Evolutionary conservation across 2,329 filamentous ascomycete genomes (phyloP), one percentile per base, ranked within the genome.

Genomic region (Colletotrichum abscissum): DNA sequence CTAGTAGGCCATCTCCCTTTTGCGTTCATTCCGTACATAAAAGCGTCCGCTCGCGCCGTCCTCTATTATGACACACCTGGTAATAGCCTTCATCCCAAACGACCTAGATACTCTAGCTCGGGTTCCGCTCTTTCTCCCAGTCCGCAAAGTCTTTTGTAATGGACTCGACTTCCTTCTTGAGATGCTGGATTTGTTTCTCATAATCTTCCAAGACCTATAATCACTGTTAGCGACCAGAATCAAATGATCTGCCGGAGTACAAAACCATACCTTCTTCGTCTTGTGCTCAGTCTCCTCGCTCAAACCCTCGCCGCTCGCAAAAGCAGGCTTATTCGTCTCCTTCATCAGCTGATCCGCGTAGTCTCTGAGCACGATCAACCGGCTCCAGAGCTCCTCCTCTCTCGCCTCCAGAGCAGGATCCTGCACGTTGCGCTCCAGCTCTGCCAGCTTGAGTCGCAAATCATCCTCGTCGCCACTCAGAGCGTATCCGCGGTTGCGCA

Each of bases 341-440:
- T 90, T 90, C 79, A 92, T 92, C 77, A 97, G 82, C 78, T 91
- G 89, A 76, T 92, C 90, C 26, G 93, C 92, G 76, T 94, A 91
- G 74, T 93, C 93, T 75, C 93, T 87, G 60, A 97, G 85, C 49
- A 92, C 89, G 62, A 95, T 92, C 84, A 97, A 89, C 58, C 94
- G 87, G 76, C 94, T 95, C 94, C 94, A 97, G 57, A 97, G 91
- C 85, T 97, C 94, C 82, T 97, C 94, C 79, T 94, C 92, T 76
- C 93, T 87, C 3, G 93, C 94, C 49, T 90, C 89, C 68, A 96
- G 87, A 8, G 92, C 91, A 8, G 94, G 94, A 78, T 97, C 94
- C 75, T 92, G 91, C 33, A 95, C 90, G 63, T 87, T 86, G 78
- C 90, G 90, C 80, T 95, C 93, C 71, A 97, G 85, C 28, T 85